Conservation (phyloP, 805 yeast species). For the Suhomyces vadensis region DNA sequence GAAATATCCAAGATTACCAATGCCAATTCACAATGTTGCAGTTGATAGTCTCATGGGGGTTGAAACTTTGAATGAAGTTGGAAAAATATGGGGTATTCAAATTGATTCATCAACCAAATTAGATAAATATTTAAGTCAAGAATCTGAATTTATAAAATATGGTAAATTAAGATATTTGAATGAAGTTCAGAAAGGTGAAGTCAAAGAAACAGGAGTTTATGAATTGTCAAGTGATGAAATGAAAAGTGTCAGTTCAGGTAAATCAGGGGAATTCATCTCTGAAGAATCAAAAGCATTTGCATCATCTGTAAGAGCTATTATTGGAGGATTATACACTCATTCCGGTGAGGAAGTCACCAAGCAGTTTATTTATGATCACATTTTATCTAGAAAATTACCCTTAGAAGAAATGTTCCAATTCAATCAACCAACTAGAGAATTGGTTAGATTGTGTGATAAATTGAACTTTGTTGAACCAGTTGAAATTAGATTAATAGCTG, state of each 20-base stretch:
- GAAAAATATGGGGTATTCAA: conserved; percentile 87
- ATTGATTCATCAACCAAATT: conserved; percentile 63
- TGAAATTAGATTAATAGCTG: conserved; percentile 76
- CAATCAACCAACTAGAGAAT: conserved; percentile 81
- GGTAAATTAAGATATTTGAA: conserved; percentile 65
- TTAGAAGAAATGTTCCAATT: conserved; percentile 74
- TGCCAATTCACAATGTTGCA: conserved; percentile 71
- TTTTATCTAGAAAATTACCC: conserved; percentile 81
- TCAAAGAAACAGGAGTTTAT: conserved; percentile 52
- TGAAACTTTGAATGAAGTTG: conserved; percentile 63
- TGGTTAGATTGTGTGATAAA: conserved; percentile 73
- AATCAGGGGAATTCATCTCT: conserved; percentile 26
- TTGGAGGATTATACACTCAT: conserved; percentile 81
- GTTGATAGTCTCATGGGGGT: conserved; percentile 74
- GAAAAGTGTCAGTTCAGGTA: conserved; percentile 10
- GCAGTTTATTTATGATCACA: conserved; percentile 68
- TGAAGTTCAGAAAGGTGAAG: conserved; percentile 28
- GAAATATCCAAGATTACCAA: conserved; percentile 88
- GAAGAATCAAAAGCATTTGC: conserved; percentile 54
- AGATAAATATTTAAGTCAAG: conserved; percentile 67
- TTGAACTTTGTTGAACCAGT: conserved; percentile 74
- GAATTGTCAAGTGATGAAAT: conserved; percentile 34
- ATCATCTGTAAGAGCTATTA: conserved; percentile 73
- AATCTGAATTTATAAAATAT: conserved; percentile 62
- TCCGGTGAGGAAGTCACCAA: conserved; percentile 65